Conservation (phyloP, 164 flowering plant species). For the Vitis riparia region DNA sequence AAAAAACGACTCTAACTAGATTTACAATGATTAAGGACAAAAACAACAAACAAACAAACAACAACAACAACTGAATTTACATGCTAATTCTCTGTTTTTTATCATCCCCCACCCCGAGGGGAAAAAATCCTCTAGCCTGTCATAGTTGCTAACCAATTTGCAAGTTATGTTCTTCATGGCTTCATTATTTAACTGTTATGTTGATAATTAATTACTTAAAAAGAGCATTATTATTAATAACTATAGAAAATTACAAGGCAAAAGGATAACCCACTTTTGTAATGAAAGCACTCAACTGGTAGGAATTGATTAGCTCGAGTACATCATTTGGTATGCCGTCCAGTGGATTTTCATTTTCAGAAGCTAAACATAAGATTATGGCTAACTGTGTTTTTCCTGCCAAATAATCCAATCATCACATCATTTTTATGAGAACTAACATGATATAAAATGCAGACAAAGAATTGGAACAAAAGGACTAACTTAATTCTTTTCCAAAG, state of each 20-base stretch:
- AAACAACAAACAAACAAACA: no score
- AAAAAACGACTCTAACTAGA: no score
- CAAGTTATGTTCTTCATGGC: no score
- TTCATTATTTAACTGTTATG: neutral
- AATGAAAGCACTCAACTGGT: conserved; percentile 78
- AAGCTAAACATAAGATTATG: conserved; percentile 61
- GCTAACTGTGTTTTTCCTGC: conserved; percentile 60
- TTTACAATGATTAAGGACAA: no score
- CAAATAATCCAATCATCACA: conserved; percentile 23
- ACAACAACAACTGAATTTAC: no score
- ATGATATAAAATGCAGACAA: neutral
- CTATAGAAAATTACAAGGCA: conserved; percentile 1
- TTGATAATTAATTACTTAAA: neutral
- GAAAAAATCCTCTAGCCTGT: no score
- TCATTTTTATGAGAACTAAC: neutral
- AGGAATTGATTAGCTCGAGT: conserved; percentile 53
- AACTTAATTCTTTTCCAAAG: neutral
- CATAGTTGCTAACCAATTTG: no score
- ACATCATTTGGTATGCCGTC: conserved; percentile 51
- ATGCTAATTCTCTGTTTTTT: no score
- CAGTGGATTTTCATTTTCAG: conserved; percentile 28
- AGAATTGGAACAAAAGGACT: neutral
- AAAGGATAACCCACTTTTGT: conserved; percentile 65
- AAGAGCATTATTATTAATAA: neutral
- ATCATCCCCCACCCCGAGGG: no score